These are phyloP conservation scores for Xylaria flabelliformis DNA, from an alignment of 495 filamentous ascomycete species.

Conservation along the genomic window DNA sequence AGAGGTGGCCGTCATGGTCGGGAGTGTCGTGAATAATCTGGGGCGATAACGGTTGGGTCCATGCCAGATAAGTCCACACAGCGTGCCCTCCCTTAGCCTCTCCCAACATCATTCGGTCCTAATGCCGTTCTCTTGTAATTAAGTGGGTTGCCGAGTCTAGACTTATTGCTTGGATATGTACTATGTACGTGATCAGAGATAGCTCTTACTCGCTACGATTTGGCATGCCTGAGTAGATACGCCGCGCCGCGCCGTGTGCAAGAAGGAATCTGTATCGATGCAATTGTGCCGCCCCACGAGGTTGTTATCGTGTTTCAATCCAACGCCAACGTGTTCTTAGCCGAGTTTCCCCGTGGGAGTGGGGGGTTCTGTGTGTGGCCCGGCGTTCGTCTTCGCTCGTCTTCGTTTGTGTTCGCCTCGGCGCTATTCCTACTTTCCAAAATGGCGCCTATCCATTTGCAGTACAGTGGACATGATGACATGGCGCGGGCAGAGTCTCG, in stretches of 20 bases:
- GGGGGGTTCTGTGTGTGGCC: not conserved
- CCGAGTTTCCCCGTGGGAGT: not conserved
- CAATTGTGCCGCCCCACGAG: not conserved
- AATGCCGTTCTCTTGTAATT: not conserved
- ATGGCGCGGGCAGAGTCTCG: conserved; percentile 10
- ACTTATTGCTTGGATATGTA: not conserved
- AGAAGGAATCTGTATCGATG: not conserved
- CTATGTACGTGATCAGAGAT: not conserved
- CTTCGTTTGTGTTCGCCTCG: conserved; percentile 8
- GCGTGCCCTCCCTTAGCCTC: not conserved
- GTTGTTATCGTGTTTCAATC: not conserved
- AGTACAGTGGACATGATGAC: conserved; percentile 23
- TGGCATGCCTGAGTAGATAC: not conserved
- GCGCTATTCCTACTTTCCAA: conserved; percentile 8
- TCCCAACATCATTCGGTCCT: too few species aligned
- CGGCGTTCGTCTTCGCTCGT: not conserved
- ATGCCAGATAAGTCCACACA: not conserved
- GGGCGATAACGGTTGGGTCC: conserved; percentile 42
- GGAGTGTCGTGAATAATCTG: conserved; percentile 63
- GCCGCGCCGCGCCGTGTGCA: too few species aligned
- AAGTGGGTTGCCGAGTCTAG: not conserved
- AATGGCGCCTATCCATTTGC: conserved; percentile 19
- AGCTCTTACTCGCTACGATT: not conserved
- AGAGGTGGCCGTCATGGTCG: conserved; percentile 95
- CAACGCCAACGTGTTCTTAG: not conserved